phyloP scores from a whole-genome alignment of 192 early-diverging fungal species.

The Coemansia sp. region DNA sequence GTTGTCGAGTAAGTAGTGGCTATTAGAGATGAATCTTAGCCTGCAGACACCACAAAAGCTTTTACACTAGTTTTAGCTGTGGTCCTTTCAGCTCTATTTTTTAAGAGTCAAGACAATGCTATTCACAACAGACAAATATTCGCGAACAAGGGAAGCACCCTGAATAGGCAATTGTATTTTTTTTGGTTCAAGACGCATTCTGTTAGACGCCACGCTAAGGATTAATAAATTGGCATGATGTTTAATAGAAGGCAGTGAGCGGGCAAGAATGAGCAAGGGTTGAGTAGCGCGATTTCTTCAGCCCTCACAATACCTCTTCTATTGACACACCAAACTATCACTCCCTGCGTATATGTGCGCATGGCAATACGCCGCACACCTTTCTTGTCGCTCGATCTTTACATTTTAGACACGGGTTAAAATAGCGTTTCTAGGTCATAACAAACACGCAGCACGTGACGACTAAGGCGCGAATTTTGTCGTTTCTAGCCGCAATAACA shows the following conservation, averaged over 20 bases:
- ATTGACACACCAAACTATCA: not conserved
- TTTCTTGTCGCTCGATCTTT: not conserved
- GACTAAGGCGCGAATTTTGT: conserved; percentile 4
- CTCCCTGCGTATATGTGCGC: not conserved
- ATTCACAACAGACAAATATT: not conserved
- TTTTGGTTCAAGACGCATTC: not conserved
- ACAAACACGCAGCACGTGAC: not conserved
- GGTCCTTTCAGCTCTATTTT: not conserved
- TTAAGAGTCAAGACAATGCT: not conserved
- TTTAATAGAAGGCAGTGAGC: not conserved
- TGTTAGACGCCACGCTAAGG: not conserved
- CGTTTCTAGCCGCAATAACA: not conserved
- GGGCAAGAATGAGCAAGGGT: not conserved
- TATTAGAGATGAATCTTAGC: not conserved
- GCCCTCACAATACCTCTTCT: not conserved
- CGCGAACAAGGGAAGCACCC: not conserved
- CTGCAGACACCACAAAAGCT: not conserved
- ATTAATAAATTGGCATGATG: not conserved
- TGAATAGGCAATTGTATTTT: not conserved
- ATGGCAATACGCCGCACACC: conserved; percentile 3
- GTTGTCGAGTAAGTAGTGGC: not conserved
- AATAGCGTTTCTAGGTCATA: not conserved
- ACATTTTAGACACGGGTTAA: not conserved
- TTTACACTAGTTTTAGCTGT: not conserved
- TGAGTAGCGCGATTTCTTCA: not conserved